Base-by-base conservation (phyloP, 2,329 filamentous ascomycete genomes). In the Trichoderma atroviride region DNA sequence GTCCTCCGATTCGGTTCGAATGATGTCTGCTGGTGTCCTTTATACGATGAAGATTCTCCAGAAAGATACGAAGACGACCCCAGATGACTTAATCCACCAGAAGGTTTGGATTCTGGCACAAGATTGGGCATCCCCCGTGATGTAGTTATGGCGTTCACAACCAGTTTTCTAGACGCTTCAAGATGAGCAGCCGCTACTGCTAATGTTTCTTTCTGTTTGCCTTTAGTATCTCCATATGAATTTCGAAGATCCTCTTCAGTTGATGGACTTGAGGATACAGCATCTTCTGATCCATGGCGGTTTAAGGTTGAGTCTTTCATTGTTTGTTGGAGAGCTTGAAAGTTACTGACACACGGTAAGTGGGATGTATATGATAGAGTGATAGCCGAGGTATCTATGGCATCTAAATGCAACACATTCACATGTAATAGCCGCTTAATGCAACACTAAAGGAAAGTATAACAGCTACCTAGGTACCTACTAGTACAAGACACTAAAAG, bases 191-290 rank as follows among this genome's bases (percentile, higher is more conserved):
- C 52, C 5, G 37, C 63, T 14, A n/a, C 16, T 47, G 6, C 63
- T n/a, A 57, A 22, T 31, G 27, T 24, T 66, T 53, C 63, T 47
- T 66, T 66, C 53, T 66, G 37, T 58, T 58, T 66, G 63, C 63
- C 63, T 43, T 66, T 66, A 27, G 4, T 19, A 27, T 58, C 63
- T 29, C n/a, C n/a, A 22, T 19, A 27, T 27, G 9, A 2, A 22
- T 3, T 27, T 19, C 22, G 31, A 37, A 29, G 19, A n/a, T 24
- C 52, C 5, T 65, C 19, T 56, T 27, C 52, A 43, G 14, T 19
- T 10, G 52, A 31, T 27, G 50, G 53, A 29, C 7, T 7, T 22
- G 35, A 31, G 31, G 50, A 22, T 37, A 10, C 22, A 40, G 27
- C 11, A 11, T 56, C 62, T 14, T 56, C 35, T 33, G 19, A n/a